Conservation (phyloP, 2,329 filamentous ascomycete genomes). For the Paecilomyces fulvus region DNA sequence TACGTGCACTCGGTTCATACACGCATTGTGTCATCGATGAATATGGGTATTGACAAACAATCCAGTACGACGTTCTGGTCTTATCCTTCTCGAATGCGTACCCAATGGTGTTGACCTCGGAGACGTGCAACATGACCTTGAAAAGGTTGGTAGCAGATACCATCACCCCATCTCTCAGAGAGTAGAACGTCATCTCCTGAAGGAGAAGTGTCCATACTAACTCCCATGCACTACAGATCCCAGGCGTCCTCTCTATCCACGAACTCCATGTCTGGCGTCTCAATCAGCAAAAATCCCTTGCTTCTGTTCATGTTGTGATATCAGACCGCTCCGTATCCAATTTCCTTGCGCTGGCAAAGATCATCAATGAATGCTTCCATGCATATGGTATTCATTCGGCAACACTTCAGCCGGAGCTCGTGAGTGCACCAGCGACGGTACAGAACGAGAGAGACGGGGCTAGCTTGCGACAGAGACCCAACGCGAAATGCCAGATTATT, state of each 20-base stretch:
- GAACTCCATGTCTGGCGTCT: constrained; percentile 68
- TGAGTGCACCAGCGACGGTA: constrained; percentile 7
- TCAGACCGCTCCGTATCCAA: constrained; percentile 46
- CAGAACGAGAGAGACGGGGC: constrained; percentile 12
- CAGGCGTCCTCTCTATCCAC: constrained; percentile 58
- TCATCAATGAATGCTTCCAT: constrained; percentile 60
- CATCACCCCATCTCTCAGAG: background rate
- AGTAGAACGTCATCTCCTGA: background rate
- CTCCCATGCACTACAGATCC: constrained; percentile 41
- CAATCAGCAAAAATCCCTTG: constrained; percentile 60
- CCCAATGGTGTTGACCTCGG: constrained; percentile 51
- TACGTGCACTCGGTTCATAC: constrained; percentile 5
- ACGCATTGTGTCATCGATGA: background rate
- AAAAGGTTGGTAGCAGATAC: constrained; percentile 40
- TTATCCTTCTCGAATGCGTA: constrained; percentile 60
- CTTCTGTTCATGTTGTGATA: constrained; percentile 61
- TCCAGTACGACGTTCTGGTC: constrained; percentile 36
- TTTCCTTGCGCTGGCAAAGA: constrained; percentile 55
- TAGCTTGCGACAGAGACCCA: constrained; percentile 15
- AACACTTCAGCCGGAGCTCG: constrained; percentile 60
- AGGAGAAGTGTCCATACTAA: background rate
- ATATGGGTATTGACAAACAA: background rate
- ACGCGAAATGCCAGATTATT: constrained; percentile 43
- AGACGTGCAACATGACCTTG: constrained; percentile 61
- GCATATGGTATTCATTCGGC: constrained; percentile 65